Percentiles rank a stretch among this genome's conserved stretches.
Conservation (phyloP, 208 protist species). For the Trypanosoma vivax region DNA sequence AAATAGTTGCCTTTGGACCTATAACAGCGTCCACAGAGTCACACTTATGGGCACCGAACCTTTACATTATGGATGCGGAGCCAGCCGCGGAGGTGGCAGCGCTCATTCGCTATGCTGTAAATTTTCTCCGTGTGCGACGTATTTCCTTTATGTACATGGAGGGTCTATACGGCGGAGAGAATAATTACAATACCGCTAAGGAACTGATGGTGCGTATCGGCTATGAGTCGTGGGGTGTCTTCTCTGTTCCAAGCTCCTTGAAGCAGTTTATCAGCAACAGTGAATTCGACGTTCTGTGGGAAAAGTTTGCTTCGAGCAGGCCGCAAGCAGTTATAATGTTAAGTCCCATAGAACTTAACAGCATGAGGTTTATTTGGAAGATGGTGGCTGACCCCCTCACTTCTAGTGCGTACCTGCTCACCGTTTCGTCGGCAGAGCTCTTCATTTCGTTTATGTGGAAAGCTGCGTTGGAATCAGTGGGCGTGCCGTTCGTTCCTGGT, state of each 20-base stretch:
- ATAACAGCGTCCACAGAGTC: not conserved
- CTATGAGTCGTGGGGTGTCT: not conserved
- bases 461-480: not conserved
- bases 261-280: not conserved
- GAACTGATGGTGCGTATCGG: not conserved
- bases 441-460: not conserved
- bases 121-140: not conserved
- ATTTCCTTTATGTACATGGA: constrained; percentile 5
- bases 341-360: not conserved
- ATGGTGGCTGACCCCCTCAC: not conserved
- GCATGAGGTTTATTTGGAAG: not conserved
- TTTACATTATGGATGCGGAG: not conserved
- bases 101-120: constrained; percentile 1
- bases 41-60: not conserved
- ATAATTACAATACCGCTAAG: not conserved
- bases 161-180: not conserved
- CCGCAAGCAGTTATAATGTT: not conserved
- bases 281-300: not conserved
- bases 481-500: not conserved
- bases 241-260: not conserved
- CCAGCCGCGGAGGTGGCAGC: not conserved
- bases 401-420: not conserved
- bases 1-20: constrained; percentile 8
- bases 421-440: not conserved
- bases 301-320: not conserved